Evolutionary conservation across 116 monocot species (phyloP).

Genomic region (Phalaenopsis hybrid): DNA sequence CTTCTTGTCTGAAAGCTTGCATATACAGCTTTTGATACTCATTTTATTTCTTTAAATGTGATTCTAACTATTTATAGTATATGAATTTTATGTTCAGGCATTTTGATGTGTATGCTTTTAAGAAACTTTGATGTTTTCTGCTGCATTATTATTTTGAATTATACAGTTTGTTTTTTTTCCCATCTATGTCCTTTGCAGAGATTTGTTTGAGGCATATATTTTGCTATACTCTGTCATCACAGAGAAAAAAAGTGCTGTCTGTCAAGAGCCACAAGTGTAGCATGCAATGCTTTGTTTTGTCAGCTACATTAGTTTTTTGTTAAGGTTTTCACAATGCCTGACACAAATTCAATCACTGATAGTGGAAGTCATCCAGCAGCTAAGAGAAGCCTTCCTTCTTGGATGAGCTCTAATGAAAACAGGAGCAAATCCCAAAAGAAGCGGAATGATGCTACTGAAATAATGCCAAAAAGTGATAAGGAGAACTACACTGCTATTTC

Average conservation of each 20-base stretch:
- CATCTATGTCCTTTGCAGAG: background rate
- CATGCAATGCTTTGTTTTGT: constrained; percentile 8
- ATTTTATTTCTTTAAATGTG: background rate
- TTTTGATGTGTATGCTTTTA: background rate
- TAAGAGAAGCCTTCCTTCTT: constrained; percentile 52
- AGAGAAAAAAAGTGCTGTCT: background rate
- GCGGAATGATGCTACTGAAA: constrained; percentile 15
- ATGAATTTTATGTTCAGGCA: background rate
- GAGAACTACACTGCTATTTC: constrained; percentile 8
- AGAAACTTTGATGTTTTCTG: background rate
- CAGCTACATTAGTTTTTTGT: background rate
- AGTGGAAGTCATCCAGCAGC: constrained; percentile 7
- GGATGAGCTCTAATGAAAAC: constrained; percentile 33
- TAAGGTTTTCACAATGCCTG: constrained; percentile 18
- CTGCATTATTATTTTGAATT: constrained; percentile 4
- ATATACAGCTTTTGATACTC: background rate
- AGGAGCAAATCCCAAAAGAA: constrained; percentile 31
- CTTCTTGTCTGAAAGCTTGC: background rate
- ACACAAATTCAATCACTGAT: constrained; percentile 11
- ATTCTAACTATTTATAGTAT: constrained; percentile 2
- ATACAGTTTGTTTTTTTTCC: background rate
- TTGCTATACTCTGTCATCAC: background rate
- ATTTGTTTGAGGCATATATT: background rate
- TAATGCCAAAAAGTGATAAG: constrained; percentile 2
- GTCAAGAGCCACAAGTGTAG: background rate